Percentiles rank a stretch among this genome's conserved stretches.
These are phyloP conservation scores for Earliella scabrosa DNA, from an alignment of 1,284 basidiomycete species.

Conservation along the genomic window DNA sequence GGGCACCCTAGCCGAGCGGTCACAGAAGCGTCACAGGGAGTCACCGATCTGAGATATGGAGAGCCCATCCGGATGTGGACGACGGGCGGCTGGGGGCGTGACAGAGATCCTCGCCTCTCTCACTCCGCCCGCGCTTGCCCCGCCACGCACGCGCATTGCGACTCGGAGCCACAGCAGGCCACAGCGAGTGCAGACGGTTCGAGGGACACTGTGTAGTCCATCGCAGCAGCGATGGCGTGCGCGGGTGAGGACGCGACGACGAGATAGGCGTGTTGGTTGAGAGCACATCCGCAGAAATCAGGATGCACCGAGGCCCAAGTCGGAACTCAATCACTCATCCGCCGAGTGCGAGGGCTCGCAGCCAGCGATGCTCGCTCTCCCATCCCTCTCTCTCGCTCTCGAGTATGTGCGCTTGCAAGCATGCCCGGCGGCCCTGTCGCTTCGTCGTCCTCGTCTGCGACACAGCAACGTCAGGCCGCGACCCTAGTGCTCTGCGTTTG, in stretches of 20 bases:
- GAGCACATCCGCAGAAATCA: not conserved
- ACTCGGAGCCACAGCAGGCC: too few relatives aligned
- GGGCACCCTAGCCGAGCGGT: not conserved
- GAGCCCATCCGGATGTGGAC: constrained; percentile 6
- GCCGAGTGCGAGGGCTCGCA: constrained; percentile 9
- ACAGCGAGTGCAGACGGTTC: too few relatives aligned
- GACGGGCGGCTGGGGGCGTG: constrained; percentile 5
- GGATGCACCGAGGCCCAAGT: constrained; percentile 10
- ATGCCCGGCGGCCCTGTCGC: constrained; percentile 1
- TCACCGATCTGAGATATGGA: constrained; percentile 12
- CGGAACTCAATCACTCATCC: constrained; percentile 20
- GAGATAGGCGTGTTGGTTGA: constrained; percentile 13
- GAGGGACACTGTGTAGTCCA: too few relatives aligned
- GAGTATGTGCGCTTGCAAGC: too few relatives aligned
- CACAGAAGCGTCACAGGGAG: not conserved
- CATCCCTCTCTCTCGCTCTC: not conserved
- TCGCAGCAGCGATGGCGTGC: too few relatives aligned
- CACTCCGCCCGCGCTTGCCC: not conserved
- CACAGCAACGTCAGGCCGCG: not conserved
- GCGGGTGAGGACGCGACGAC: too few relatives aligned
- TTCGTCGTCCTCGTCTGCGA: not conserved
- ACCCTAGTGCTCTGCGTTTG: constrained; percentile 9
- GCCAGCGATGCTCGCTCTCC: not conserved
- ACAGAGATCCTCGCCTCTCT: constrained; percentile 19
- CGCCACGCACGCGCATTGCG: not conserved